phyloP scores from a whole-genome alignment of 1,284 basidiomycete genomes.

The Volvariella surrecta region DNA sequence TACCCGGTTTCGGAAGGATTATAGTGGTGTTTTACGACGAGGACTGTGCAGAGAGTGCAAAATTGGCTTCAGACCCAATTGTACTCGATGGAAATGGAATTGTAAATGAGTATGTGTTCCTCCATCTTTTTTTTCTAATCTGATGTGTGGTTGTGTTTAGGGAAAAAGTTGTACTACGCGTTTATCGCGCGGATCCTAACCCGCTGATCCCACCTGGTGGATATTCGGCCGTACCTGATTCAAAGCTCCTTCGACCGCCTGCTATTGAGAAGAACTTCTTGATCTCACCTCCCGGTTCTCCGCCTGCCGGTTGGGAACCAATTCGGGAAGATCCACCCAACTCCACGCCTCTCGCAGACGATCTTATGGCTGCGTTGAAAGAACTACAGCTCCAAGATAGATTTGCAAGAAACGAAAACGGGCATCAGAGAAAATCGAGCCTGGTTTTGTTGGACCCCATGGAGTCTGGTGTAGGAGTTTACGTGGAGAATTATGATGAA shows the following conservation, averaged over 20 bases:
- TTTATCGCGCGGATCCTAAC: conserved; percentile 75
- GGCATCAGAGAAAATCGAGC: conserved; percentile 7
- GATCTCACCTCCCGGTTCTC: conserved; percentile 97
- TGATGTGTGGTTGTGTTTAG: conserved; percentile 20
- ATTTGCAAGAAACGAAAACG: conserved; percentile 17
- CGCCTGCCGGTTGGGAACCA: conserved; percentile 95
- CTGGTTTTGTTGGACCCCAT: conserved; percentile 52
- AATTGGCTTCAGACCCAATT: conserved; percentile 53
- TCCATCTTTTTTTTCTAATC: conserved; percentile 7
- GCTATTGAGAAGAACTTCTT: conserved; percentile 87
- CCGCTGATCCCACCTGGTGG: conserved; percentile 41
- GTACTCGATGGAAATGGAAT: conserved; percentile 38
- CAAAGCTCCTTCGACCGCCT: conserved; percentile 69
- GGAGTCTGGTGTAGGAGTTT: conserved; percentile 66
- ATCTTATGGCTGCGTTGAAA: conserved; percentile 74
- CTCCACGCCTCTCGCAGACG: conserved; percentile 76
- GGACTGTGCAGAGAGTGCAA: conserved; percentile 58
- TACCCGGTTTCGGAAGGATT: conserved; percentile 74
- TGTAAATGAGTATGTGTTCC: conserved; percentile 33
- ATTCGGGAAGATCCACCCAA: conserved; percentile 92
- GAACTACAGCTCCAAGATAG: conserved; percentile 47
- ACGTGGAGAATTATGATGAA: conserved; percentile 58
- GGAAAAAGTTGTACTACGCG: conserved; percentile 52
- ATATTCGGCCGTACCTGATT: conserved; percentile 24
- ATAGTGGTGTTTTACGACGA: conserved; percentile 71